phyloP scores from a whole-genome alignment of 305 asterid genomes.

The Solanum hybrid region DNA sequence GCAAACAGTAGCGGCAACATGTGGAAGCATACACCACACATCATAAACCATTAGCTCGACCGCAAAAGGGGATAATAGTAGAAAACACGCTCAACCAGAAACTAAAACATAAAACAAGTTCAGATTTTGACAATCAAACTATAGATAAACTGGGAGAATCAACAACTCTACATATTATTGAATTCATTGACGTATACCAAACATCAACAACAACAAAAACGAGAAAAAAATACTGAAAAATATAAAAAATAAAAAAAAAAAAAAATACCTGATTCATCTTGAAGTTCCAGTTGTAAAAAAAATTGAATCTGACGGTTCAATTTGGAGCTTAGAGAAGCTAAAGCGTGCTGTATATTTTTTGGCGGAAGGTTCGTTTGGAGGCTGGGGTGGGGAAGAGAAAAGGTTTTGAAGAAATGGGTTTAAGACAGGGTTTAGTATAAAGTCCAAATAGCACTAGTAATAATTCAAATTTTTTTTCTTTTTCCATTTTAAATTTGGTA shows the following conservation, averaged over 20 bases:
- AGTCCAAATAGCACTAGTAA: not conserved
- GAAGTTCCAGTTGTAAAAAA: not conserved
- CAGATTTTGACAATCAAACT: not conserved
- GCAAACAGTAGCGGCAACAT: not conserved
- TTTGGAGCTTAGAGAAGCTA: not conserved
- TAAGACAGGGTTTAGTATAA: not conserved
- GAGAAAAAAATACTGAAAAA: not conserved
- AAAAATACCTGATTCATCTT: not conserved
- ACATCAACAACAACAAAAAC: not conserved
- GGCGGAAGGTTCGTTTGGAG: not conserved
- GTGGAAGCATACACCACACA: not conserved
- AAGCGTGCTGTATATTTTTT: not conserved
- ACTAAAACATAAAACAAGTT: not conserved
- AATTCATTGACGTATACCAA: not conserved
- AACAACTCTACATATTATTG: not conserved
- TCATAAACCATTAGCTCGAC: not conserved
- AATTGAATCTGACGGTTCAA: not conserved
- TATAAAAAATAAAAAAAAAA: not conserved
- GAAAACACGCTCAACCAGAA: not conserved
- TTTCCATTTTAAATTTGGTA: not conserved
- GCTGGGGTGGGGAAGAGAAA: not conserved
- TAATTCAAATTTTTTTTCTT: not conserved
- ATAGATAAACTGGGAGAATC: not conserved
- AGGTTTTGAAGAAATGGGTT: not conserved
- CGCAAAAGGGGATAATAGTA: not conserved